A percentile compares a stretch with the other conserved stretches of the same genome.
phyloP scores from a whole-genome alignment of 2,329 filamentous ascomycete species.

The Talaromyces verruculosus region DNA sequence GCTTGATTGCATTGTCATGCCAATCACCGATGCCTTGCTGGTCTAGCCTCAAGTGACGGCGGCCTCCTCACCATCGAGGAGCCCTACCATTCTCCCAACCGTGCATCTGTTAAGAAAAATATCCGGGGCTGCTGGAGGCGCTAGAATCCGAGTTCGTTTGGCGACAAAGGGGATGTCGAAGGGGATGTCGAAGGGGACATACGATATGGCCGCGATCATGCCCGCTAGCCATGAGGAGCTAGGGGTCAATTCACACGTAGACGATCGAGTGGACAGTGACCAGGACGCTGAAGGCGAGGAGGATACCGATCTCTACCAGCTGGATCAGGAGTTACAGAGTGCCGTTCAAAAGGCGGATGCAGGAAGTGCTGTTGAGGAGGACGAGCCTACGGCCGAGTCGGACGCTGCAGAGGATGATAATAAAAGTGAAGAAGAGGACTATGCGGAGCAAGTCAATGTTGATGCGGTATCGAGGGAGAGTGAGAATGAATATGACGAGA shows the following conservation, averaged over 20 bases:
- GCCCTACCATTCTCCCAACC: slow-evolving; percentile 18
- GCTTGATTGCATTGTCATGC: slow-evolving; percentile 12
- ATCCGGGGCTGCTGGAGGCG: slow-evolving; percentile 17
- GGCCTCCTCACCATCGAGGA: slow-evolving; percentile 28
- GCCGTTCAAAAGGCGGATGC: slow-evolving; percentile 40
- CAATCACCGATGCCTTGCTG: slow-evolving; percentile 29
- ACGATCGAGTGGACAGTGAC: slow-evolving; percentile 41
- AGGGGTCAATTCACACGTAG: slow-evolving; percentile 33
- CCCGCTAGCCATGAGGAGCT: slow-evolving; percentile 40
- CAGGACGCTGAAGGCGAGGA: slow-evolving; percentile 48
- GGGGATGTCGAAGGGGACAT: slow-evolving; percentile 29
- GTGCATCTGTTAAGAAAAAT: slow-evolving; percentile 21
- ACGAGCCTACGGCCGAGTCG: slow-evolving; percentile 35
- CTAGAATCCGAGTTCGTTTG: slow-evolving; percentile 32
- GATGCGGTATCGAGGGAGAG: slow-evolving; percentile 41
- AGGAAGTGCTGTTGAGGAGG: slow-evolving; percentile 33
- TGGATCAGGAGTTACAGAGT: slow-evolving; percentile 42
- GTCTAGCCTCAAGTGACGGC: slow-evolving; percentile 30
- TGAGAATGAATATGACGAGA: slow-evolving; percentile 29
- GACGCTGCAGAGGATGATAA: slow-evolving; percentile 35
- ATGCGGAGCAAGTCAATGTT: slow-evolving; percentile 41
- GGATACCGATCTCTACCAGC: slow-evolving; percentile 43
- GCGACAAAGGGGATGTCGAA: slow-evolving; percentile 28
- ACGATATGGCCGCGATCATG: slow-evolving; percentile 44
- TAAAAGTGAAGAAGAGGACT: slow-evolving; percentile 24